Conservation (phyloP, 1,284 basidiomycete genomes). For the Ganoderma sinense region DNA sequence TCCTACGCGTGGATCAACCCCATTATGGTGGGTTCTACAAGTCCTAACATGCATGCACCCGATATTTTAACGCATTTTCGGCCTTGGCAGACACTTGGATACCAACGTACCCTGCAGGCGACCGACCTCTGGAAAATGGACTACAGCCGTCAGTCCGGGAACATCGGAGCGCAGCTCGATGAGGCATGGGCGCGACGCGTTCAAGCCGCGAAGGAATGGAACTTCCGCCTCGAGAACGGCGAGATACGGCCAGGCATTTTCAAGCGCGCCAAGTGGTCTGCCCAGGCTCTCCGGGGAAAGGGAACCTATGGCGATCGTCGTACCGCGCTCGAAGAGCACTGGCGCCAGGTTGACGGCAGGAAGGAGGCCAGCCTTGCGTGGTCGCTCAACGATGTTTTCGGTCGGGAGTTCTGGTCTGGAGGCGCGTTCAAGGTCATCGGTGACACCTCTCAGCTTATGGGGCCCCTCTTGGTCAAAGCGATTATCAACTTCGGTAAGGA, state of each 20-base stretch:
- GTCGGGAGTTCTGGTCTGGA: conserved; percentile 73
- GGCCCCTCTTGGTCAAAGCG: conserved; percentile 69
- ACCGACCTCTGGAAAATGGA: conserved; percentile 80
- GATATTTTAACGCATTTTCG: background rate
- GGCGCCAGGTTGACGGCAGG: conserved; percentile 58
- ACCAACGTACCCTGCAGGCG: conserved; percentile 75
- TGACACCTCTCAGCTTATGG: conserved; percentile 70
- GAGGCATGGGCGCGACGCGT: conserved; percentile 57
- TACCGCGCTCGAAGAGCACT: conserved; percentile 50
- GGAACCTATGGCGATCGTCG: conserved; percentile 40
- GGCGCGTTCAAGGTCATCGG: conserved; percentile 64
- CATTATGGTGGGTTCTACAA: conserved; percentile 58
- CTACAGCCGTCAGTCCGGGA: conserved; percentile 54
- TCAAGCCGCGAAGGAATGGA: conserved; percentile 60
- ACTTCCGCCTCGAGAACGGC: conserved; percentile 56
- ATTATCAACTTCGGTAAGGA: conserved; percentile 76
- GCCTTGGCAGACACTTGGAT: conserved; percentile 56
- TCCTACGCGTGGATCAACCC: conserved; percentile 75
- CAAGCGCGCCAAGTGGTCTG: conserved; percentile 54
- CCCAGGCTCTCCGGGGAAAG: conserved; percentile 42
- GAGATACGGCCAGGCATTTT: conserved; percentile 49
- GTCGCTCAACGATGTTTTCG: conserved; percentile 79
- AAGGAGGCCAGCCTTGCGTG: conserved; percentile 64
- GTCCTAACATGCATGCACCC: background rate
- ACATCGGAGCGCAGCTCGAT: conserved; percentile 58